Evolutionary conservation across 1,284 basidiomycete genomes (phyloP).

Genomic region (Microbotryomycetes sp.): DNA sequence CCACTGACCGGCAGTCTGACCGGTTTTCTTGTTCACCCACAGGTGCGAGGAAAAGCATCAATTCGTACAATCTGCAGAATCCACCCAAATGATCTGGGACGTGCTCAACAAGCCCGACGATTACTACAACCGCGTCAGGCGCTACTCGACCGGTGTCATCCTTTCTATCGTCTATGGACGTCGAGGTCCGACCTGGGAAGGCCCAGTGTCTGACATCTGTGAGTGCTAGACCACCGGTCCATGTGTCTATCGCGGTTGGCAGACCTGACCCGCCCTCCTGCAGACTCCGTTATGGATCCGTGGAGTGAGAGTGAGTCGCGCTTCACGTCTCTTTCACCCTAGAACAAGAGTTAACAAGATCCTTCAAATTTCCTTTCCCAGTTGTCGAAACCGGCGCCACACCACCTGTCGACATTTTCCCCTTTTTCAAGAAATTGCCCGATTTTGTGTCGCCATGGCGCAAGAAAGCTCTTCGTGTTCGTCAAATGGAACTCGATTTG

Average conservation of each 20-base stretch:
- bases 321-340: neutral
- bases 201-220: constrained; percentile 9
- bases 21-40: neutral
- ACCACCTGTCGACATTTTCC: constrained; percentile 17
- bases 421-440: constrained; percentile 13
- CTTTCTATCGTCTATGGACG: constrained; percentile 12
- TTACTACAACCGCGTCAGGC: constrained; percentile 6
- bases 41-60: constrained; percentile 16
- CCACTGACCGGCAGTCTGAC: too few species aligned
- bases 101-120: constrained; percentile 7
- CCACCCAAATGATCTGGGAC: constrained; percentile 12
- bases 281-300: neutral
- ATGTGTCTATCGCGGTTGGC: too few species aligned
- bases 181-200: constrained; percentile 11
- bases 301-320: constrained; percentile 4
- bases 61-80: constrained; percentile 11
- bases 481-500: constrained; percentile 9
- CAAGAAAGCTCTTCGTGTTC: constrained; percentile 10
- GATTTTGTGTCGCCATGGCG: constrained; percentile 14
- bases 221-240: constrained; percentile 12
- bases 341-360: neutral
- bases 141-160: constrained; percentile 15
- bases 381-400: constrained; percentile 23
- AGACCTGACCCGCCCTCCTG: too few species aligned
- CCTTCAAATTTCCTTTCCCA: neutral